A percentile compares a stretch with the other conserved stretches of the same genome.
These are phyloP conservation scores for Naumovozyma baii DNA, from an alignment of 805 yeast species.

Conservation along the genomic window DNA sequence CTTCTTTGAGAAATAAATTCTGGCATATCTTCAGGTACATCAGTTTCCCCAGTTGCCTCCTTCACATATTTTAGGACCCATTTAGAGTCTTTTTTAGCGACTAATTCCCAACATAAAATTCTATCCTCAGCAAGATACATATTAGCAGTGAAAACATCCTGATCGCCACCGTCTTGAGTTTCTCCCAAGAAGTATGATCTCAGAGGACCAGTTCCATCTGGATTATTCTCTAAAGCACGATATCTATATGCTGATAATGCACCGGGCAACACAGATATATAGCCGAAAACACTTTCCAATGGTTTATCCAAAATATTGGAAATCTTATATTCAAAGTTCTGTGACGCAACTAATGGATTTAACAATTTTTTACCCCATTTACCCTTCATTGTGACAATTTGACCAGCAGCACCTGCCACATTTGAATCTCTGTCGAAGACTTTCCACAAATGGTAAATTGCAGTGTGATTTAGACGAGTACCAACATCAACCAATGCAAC, in stretches of 20 bases:
- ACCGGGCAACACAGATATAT: constrained; percentile 89
- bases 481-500: constrained; percentile 92
- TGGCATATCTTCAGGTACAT: constrained; percentile 90
- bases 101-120: constrained; percentile 91
- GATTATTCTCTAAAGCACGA: constrained; percentile 73
- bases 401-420: constrained; percentile 99
- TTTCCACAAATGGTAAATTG: constrained; percentile 92
- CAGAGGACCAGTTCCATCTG: constrained; percentile 88
- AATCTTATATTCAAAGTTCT: constrained; percentile 92
- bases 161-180: constrained; percentile 41
- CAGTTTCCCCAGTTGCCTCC: constrained; percentile 92
- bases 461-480: constrained; percentile 81
- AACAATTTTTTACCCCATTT: constrained; percentile 69
- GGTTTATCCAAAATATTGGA: constrained; percentile 95
- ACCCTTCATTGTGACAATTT: constrained; percentile 91
- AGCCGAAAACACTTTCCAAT: constrained; percentile 84
- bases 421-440: constrained; percentile 93
- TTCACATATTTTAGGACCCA: constrained; percentile 91
- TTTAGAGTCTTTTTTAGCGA: constrained; percentile 70
- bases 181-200: constrained; percentile 88
- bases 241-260: constrained; percentile 92
- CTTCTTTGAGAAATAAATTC: constrained; percentile 94
- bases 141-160: constrained; percentile 87
- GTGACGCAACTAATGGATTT: constrained; percentile 92
- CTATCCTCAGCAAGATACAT: constrained; percentile 97